Conservation (phyloP, 176 grass and related monocot genomes). For the Phragmites australis region DNA sequence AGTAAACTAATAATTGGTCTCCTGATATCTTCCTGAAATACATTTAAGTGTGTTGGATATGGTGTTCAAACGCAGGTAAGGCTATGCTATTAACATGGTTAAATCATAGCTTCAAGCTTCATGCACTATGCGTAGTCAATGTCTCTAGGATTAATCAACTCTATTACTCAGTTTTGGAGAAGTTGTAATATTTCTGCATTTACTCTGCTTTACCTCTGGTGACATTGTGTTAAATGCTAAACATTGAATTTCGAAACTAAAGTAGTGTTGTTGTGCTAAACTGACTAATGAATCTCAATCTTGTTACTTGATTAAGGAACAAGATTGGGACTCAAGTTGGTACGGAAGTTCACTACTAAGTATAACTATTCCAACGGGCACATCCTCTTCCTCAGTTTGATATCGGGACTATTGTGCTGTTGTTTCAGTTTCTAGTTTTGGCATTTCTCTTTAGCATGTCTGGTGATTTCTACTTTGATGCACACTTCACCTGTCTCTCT, state of each 20-base stretch:
- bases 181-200: neutral
- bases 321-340: neutral
- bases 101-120: neutral
- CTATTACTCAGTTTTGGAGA: neutral
- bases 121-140: neutral
- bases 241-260: slow-evolving; percentile 1
- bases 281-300: neutral
- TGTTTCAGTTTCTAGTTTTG: neutral
- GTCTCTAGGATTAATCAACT: neutral
- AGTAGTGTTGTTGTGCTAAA: neutral
- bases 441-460: neutral
- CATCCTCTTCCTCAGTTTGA: neutral
- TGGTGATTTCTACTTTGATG: neutral
- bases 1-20: neutral
- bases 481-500: neutral
- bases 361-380: neutral
- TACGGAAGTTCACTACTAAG: neutral
- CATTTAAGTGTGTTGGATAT: neutral
- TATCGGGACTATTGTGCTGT: neutral
- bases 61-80: neutral
- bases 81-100: neutral
- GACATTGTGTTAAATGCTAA: neutral
- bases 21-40: neutral
- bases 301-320: neutral
- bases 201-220: neutral